Conservation (phyloP, 768 basidiomycete species). For the Termitomyces sp. region DNA sequence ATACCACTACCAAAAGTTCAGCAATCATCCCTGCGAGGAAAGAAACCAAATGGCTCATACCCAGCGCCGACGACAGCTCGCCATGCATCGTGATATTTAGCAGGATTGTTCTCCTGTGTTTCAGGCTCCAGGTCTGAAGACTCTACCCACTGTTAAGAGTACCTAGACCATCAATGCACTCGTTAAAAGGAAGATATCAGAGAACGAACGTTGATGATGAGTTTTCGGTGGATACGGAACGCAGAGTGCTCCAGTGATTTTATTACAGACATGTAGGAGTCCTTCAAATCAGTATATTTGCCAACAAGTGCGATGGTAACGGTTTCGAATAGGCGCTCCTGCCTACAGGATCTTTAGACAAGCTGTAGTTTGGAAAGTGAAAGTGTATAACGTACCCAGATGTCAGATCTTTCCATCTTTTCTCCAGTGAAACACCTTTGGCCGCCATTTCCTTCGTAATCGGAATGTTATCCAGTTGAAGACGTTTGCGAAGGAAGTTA, state of each 20-base stretch:
- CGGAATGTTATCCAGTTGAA: slow-evolving; percentile 64
- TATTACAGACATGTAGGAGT: slow-evolving; percentile 97
- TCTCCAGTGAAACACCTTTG: slow-evolving; percentile 64
- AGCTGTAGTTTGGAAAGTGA: background rate
- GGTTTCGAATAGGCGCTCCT: slow-evolving; percentile 87
- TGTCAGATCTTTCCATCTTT: slow-evolving; percentile 83
- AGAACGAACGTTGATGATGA: slow-evolving; percentile 69
- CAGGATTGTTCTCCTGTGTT: slow-evolving; percentile 76
- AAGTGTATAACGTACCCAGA: slow-evolving; percentile 51
- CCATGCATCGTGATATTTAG: slow-evolving; percentile 95
- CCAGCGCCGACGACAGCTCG: slow-evolving; percentile 84
- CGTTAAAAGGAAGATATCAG: background rate
- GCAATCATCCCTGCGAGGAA: slow-evolving; percentile 3
- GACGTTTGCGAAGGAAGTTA: slow-evolving; percentile 74
- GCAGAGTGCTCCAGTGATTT: slow-evolving; percentile 98
- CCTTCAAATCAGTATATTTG: slow-evolving; percentile 95
- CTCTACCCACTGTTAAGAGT: slow-evolving; percentile 80
- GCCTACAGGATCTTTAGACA: slow-evolving; percentile 45
- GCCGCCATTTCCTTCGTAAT: slow-evolving; percentile 56
- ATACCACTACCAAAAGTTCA: slow-evolving; percentile 63
- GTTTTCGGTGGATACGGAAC: slow-evolving; percentile 84
- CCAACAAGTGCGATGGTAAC: slow-evolving; percentile 92
- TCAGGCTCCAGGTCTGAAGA: slow-evolving; percentile 87
- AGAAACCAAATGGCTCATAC: slow-evolving; percentile 41
- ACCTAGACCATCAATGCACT: background rate